These are phyloP conservation scores for Diaporthe sp. DNA, from an alignment of 2,329 filamentous ascomycete genomes.

Conservation along the genomic window DNA sequence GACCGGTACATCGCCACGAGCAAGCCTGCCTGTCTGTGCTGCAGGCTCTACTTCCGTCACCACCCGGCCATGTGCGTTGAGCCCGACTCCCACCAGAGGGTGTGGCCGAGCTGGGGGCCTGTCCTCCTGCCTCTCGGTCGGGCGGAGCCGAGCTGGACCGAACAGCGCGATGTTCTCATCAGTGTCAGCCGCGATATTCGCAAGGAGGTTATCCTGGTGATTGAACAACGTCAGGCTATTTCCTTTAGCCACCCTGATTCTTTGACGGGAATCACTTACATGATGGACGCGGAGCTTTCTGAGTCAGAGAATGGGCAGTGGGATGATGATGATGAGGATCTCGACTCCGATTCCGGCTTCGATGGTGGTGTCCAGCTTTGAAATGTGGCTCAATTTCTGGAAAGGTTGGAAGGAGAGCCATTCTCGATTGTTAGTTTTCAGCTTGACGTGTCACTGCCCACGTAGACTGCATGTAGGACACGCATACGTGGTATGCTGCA, in stretches of 20 bases:
- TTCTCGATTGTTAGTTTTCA: not conserved
- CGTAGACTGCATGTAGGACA: too few relatives aligned
- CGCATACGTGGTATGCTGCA: too few relatives aligned
- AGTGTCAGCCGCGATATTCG: not conserved
- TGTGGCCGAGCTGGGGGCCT: slow-evolving; percentile 58
- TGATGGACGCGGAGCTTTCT: not conserved
- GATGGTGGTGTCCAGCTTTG: not conserved
- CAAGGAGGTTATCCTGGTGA: slow-evolving; percentile 17
- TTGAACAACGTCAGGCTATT: not conserved
- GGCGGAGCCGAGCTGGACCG: not conserved
- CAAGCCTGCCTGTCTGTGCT: slow-evolving; percentile 66
- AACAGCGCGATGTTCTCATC: slow-evolving; percentile 15
- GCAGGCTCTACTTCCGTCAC: slow-evolving; percentile 58
- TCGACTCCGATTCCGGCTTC: not conserved
- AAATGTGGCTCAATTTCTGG: not conserved
- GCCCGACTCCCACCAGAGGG: slow-evolving; percentile 56
- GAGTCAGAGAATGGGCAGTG: not conserved
- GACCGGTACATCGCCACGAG: slow-evolving; percentile 65
- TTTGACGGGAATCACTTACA: slow-evolving; percentile 12
- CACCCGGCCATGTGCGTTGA: slow-evolving; percentile 53
- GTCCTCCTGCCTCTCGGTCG: not conserved
- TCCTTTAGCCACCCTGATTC: slow-evolving; percentile 19
- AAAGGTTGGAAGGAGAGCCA: not conserved
- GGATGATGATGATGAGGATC: not conserved
- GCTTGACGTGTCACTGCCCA: not conserved